These are phyloP conservation scores for Trypanosoma platydactyli DNA, from an alignment of 208 protist species.

Conservation along the genomic window DNA sequence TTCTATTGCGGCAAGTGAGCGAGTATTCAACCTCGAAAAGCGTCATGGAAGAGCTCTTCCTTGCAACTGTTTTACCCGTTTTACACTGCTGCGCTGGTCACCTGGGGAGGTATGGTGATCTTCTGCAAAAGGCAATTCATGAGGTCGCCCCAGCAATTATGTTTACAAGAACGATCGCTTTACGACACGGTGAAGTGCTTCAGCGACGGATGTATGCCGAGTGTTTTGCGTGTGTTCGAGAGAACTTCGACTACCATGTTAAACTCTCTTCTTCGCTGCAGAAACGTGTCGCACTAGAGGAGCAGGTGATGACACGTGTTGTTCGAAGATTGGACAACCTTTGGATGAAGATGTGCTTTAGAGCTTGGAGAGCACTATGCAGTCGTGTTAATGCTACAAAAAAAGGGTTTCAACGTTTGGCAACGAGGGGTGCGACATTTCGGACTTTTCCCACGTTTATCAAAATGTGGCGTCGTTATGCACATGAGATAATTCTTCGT, in stretches of 20 bases:
- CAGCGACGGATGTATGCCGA: slow-evolving; percentile 53
- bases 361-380: slow-evolving; percentile 73
- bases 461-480: slow-evolving; percentile 69
- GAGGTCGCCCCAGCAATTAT: slow-evolving; percentile 74
- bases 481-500: slow-evolving; percentile 63
- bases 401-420: slow-evolving; percentile 54
- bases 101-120: slow-evolving; percentile 47
- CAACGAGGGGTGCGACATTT: slow-evolving; percentile 41
- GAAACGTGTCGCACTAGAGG: slow-evolving; percentile 43
- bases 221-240: slow-evolving; percentile 64
- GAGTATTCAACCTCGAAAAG: slow-evolving; percentile 39
- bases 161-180: slow-evolving; percentile 54
- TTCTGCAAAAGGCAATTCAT: slow-evolving; percentile 62
- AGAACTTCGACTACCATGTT: slow-evolving; percentile 50
- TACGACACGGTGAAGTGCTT: slow-evolving; percentile 23
- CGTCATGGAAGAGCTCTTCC: slow-evolving; percentile 47
- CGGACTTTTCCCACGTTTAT: slow-evolving; percentile 54
- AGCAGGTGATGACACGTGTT: slow-evolving; percentile 70
- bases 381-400: slow-evolving; percentile 53
- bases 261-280: slow-evolving; percentile 35
- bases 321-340: slow-evolving; percentile 66
- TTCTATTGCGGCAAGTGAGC: slow-evolving; percentile 63
- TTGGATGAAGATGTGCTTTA: slow-evolving; percentile 87
- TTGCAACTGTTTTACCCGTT: slow-evolving; percentile 70
- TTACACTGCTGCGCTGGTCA: slow-evolving; percentile 60